Evolutionary conservation across 1,284 basidiomycete genomes (phyloP).

Genomic region (Cryptococcus wingfieldii): DNA sequence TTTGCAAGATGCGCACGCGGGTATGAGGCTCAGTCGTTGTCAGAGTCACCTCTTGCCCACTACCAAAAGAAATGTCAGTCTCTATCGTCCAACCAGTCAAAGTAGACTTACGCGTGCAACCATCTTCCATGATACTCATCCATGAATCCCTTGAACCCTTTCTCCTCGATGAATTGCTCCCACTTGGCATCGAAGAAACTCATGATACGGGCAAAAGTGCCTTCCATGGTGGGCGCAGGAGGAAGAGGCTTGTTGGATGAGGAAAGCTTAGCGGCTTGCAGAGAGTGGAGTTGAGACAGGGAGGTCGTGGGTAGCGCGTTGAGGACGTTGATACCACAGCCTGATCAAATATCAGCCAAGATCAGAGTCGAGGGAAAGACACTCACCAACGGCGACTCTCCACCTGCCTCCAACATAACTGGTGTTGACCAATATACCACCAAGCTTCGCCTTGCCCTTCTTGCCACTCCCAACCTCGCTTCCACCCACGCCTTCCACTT

Average conservation of each 20-base stretch:
- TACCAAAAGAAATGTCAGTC: constrained; percentile 43
- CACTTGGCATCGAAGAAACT: constrained; percentile 76
- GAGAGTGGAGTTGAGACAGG: constrained; percentile 61
- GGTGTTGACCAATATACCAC: constrained; percentile 87
- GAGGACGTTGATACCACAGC: constrained; percentile 84
- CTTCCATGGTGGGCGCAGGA: constrained; percentile 63
- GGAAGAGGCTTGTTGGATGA: constrained; percentile 29
- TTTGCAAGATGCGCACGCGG: constrained; percentile 72
- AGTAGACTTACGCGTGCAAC: constrained; percentile 75
- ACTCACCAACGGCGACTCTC: constrained; percentile 73
- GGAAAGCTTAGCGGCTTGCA: constrained; percentile 26
- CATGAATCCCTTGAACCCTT: constrained; percentile 73
- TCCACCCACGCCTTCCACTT: constrained; percentile 49
- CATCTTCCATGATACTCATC: constrained; percentile 71
- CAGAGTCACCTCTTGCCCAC: constrained; percentile 77
- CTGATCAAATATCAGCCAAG: constrained; percentile 48
- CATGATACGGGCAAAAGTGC: constrained; percentile 69
- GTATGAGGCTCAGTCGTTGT: constrained; percentile 68
- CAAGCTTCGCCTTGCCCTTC: constrained; percentile 64
- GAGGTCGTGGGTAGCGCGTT: constrained; percentile 81
- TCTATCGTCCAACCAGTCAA: neutral
- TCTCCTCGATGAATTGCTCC: constrained; percentile 61
- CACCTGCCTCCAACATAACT: constrained; percentile 69
- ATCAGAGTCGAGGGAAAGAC: neutral
- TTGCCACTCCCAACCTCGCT: constrained; percentile 39